Evolutionary conservation across 164 flowering plant species (phyloP).

Genomic region (Saururus chinensis): DNA sequence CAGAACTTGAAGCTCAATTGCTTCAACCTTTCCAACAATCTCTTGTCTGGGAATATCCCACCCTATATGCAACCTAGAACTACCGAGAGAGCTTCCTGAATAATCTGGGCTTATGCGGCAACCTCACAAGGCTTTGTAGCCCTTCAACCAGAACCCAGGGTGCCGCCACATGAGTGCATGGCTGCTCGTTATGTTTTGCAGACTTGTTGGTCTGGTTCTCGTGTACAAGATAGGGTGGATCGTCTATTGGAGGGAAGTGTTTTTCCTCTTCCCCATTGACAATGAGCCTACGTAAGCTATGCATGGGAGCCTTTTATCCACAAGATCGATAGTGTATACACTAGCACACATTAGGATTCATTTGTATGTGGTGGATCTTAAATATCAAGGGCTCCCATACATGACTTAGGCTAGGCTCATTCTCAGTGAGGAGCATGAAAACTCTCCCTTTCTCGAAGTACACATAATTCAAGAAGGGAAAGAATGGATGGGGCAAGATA

Average conservation of each 20-base stretch:
- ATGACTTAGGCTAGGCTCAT: too few species aligned
- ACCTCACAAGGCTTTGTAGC: slow-evolving; percentile 29
- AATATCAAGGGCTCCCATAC: too few species aligned
- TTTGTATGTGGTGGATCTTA: too few species aligned
- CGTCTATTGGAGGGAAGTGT: slow-evolving; percentile 40
- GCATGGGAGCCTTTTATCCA: too few species aligned
- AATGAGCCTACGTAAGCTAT: too few species aligned
- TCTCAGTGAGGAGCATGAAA: too few species aligned
- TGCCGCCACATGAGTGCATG: slow-evolving; percentile 13
- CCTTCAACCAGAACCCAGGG: not conserved
- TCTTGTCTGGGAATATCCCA: slow-evolving; percentile 59
- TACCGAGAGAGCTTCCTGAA: slow-evolving; percentile 43
- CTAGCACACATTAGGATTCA: too few species aligned
- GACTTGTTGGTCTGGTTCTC: slow-evolving; percentile 42
- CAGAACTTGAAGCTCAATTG: slow-evolving; percentile 53
- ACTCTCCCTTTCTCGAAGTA: too few species aligned
- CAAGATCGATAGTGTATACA: too few species aligned
- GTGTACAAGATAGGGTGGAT: slow-evolving; percentile 35
- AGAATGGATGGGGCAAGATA: slow-evolving; percentile 24
- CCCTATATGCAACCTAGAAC: slow-evolving; percentile 31
- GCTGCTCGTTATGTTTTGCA: slow-evolving; percentile 38
- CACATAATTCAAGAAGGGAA: slow-evolving; percentile 29
- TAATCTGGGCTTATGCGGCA: slow-evolving; percentile 52
- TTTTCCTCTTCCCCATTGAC: too few species aligned
- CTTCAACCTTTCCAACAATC: slow-evolving; percentile 59